These are phyloP conservation scores for Penicillium sp. DNA, from an alignment of 2,329 filamentous ascomycete species.

Conservation along the genomic window DNA sequence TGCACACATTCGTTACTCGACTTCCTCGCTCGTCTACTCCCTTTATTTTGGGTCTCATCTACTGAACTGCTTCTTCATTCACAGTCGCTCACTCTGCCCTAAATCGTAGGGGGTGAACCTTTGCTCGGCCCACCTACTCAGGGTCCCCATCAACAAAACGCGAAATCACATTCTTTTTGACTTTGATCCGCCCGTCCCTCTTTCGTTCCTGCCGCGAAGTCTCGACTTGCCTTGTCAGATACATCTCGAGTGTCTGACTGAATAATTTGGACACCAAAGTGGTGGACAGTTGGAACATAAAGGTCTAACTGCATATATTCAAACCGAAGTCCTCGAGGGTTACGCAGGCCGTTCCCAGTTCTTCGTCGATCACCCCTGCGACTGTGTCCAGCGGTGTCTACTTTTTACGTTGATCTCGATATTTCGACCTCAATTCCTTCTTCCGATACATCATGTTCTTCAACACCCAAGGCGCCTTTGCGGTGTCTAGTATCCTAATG, in stretches of 20 bases:
- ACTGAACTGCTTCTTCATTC: not conserved
- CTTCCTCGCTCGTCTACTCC: conserved; percentile 6
- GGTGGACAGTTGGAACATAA: not conserved
- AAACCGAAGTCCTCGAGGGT: conserved; percentile 29
- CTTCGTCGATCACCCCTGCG: conserved; percentile 21
- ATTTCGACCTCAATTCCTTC: conserved; percentile 2
- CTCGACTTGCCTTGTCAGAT: not conserved
- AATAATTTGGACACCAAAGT: conserved; percentile 1
- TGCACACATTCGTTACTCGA: conserved; percentile 17
- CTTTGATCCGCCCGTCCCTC: not conserved
- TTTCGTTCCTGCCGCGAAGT: not conserved
- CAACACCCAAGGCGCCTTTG: conserved; percentile 26
- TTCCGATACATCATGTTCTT: conserved; percentile 28
- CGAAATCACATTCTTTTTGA: conserved; percentile 9
- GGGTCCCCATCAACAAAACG: not conserved
- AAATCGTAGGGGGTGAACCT: conserved; percentile 5
- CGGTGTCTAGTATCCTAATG: conserved; percentile 29
- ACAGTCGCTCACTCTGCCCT: conserved; percentile 1
- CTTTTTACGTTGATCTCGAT: conserved; percentile 4
- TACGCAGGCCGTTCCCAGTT: conserved; percentile 42
- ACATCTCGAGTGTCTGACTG: not conserved
- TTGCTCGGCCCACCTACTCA: not conserved
- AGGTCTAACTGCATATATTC: conserved; percentile 7
- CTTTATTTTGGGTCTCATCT: not conserved
- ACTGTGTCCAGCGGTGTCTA: conserved; percentile 24